phyloP scores from a whole-genome alignment of 257 asterid species.

The Cordia subcordata region DNA sequence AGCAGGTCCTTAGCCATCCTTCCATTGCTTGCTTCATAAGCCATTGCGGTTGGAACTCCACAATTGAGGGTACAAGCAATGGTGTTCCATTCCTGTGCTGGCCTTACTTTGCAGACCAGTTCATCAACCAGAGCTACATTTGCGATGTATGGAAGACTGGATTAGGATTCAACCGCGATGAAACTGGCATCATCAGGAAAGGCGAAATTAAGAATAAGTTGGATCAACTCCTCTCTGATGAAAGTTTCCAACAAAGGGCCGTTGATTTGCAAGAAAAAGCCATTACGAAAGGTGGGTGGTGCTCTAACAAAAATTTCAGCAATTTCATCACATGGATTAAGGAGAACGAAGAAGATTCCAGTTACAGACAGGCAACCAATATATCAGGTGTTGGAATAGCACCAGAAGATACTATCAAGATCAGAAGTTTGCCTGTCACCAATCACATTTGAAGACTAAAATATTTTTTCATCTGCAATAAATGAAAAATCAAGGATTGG shows the following conservation, averaged over 20 bases:
- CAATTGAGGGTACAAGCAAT: conserved; percentile 38
- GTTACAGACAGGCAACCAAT: no score
- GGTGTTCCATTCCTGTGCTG: conserved; percentile 57
- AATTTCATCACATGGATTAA: conserved; percentile 44
- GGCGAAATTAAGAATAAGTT: conserved; percentile 31
- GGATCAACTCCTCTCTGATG: conserved; percentile 24
- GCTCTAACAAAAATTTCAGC: conserved; percentile 29
- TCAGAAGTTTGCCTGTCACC: no score
- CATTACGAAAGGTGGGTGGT: conserved; percentile 26
- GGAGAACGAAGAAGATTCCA: conserved; percentile 1
- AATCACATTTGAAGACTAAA: no score
- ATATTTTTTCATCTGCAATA: no score
- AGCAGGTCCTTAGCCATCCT: conserved; percentile 42
- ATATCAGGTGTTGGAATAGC: no score
- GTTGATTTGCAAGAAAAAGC: conserved; percentile 28
- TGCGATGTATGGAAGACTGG: conserved; percentile 44
- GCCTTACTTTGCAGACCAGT: conserved; percentile 61
- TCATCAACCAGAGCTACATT: conserved; percentile 37
- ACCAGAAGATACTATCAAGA: no score
- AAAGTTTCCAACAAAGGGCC: conserved; percentile 20
- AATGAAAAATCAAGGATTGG: no score
- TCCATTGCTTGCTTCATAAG: conserved; percentile 46
- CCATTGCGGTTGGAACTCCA: conserved; percentile 69
- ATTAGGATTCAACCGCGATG: conserved; percentile 24
- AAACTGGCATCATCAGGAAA: conserved; percentile 20